phyloP scores from a whole-genome alignment of 2,329 filamentous ascomycete genomes.

The Trichoderma gracile region DNA sequence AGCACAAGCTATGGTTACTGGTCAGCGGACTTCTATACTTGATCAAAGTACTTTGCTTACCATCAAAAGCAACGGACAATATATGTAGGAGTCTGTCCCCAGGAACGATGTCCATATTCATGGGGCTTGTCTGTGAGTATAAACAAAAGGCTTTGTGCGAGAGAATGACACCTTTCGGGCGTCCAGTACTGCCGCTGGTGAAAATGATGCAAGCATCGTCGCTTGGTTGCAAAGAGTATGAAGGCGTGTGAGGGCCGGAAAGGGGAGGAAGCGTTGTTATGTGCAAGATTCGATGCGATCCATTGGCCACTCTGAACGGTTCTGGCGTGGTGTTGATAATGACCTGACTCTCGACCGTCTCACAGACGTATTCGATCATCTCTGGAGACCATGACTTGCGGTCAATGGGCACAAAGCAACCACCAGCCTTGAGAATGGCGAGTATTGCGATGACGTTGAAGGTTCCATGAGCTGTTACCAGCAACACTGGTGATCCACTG shows the following conservation, averaged over 20 bases:
- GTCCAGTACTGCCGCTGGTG: constrained; percentile 21
- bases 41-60: not conserved
- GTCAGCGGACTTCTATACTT: not conserved
- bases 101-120: constrained; percentile 19
- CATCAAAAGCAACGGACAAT: constrained; percentile 22
- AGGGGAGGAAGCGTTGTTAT: not conserved
- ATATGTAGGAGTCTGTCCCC: constrained; percentile 23
- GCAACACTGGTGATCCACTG: constrained; percentile 4
- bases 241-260: not conserved
- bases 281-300: constrained; percentile 1
- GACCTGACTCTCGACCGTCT: constrained; percentile 3
- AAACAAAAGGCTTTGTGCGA: constrained; percentile 18
- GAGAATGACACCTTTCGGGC: constrained; percentile 19
- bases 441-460: constrained; percentile 22
- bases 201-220: constrained; percentile 23
- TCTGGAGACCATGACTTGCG: constrained; percentile 17
- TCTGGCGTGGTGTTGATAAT: constrained; percentile 23
- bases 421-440: constrained; percentile 21
- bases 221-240: not conserved
- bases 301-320: not conserved
- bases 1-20: constrained; percentile 6
- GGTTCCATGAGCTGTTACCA: constrained; percentile 19
- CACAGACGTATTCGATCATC: constrained; percentile 12
- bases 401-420: constrained; percentile 23
- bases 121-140: constrained; percentile 15